Conservation (phyloP, 805 yeast species). For the Metschnikowia shivogae region DNA sequence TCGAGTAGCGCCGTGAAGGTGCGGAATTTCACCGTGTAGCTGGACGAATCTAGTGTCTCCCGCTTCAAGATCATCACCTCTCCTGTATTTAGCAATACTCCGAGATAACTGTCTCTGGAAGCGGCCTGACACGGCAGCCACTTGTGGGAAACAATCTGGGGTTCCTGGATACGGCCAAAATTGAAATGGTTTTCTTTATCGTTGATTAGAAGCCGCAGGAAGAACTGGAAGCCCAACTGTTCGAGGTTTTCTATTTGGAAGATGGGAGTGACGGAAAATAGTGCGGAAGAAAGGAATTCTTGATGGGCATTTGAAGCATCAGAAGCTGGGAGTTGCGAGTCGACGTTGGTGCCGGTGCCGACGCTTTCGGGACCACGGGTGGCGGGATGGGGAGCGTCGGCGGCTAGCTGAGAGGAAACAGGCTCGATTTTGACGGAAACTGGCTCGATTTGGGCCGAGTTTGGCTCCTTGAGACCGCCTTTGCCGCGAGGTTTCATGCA, state of each 20-base stretch:
- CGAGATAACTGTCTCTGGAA: constrained; percentile 29
- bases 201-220: constrained; percentile 22
- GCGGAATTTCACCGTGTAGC: constrained; percentile 23
- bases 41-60: constrained; percentile 20
- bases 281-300: constrained; percentile 10
- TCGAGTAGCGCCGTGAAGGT: constrained; percentile 25
- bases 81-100: constrained; percentile 35
- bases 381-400: neutral
- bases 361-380: neutral
- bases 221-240: constrained; percentile 27
- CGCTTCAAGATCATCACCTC: constrained; percentile 33
- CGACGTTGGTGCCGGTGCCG: constrained; percentile 8
- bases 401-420: neutral
- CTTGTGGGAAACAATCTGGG: constrained; percentile 29
- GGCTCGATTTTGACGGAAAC: neutral
- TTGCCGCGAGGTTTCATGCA: constrained; percentile 13
- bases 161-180: constrained; percentile 31
- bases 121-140: constrained; percentile 28
- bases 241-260: constrained; percentile 27
- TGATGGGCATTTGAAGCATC: neutral
- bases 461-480: neutral
- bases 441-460: neutral
- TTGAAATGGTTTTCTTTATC: constrained; percentile 26
- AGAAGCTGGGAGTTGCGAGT: neutral
- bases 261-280: constrained; percentile 24